Evolutionary conservation across 345 rosid genomes (phyloP).

Genomic region (Raphanus raphanistrum): DNA sequence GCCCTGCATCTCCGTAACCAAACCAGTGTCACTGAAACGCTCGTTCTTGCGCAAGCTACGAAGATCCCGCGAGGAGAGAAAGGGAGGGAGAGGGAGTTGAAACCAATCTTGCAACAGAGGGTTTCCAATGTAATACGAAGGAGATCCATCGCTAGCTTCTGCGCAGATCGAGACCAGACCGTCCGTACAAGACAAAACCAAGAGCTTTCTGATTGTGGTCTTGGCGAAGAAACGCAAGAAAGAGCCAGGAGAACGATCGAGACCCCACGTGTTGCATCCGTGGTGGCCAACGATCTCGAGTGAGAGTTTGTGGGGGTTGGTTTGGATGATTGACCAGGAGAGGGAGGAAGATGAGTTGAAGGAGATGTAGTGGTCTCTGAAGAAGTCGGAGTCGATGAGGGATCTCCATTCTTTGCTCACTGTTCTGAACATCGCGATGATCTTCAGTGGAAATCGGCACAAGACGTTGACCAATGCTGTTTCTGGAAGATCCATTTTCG

Average conservation of each 20-base stretch:
- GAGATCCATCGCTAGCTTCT: neutral
- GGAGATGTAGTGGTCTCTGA: conserved; percentile 15
- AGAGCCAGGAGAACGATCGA: conserved; percentile 8
- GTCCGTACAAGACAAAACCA: conserved; percentile 12
- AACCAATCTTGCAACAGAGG: conserved; percentile 21
- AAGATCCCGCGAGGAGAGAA: neutral
- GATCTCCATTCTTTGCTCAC: conserved; percentile 17
- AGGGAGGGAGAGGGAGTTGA: conserved; percentile 9
- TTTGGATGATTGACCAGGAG: conserved; percentile 26
- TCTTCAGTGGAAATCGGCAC: conserved; percentile 3
- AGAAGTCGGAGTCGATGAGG: conserved; percentile 15
- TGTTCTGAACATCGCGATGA: conserved; percentile 13
- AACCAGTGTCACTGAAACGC: neutral
- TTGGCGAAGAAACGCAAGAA: neutral
- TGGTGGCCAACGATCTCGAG: conserved; percentile 20
- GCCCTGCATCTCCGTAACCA: conserved; percentile 16
- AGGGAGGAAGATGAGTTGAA: conserved; percentile 4
- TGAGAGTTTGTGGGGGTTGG: conserved; percentile 2
- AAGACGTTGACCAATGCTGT: neutral
- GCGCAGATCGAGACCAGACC: conserved; percentile 11
- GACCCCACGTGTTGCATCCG: conserved; percentile 10
- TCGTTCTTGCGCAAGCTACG: neutral
- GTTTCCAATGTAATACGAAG: conserved; percentile 21
- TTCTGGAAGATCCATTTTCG: conserved; percentile 15
- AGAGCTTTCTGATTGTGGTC: neutral